A percentile compares a stretch with the other conserved stretches of the same genome.
Evolutionary conservation across 345 rosid species (phyloP).

Genomic region (Gossypioides kirkii): DNA sequence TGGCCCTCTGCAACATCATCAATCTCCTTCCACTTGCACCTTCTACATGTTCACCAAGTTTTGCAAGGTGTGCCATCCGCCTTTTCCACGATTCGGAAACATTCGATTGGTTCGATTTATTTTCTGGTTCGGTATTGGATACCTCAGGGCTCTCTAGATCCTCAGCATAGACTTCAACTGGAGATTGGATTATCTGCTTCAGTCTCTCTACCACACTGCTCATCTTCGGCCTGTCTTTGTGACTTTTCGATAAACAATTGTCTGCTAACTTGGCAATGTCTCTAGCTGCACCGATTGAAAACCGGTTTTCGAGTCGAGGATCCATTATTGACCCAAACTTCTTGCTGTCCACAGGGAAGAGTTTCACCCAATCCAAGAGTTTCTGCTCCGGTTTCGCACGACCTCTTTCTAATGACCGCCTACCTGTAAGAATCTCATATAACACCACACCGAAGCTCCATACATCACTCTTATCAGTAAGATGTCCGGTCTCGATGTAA

Average conservation of each 20-base stretch:
- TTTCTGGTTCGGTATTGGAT: constrained; percentile 20
- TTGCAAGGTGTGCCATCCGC: constrained; percentile 50
- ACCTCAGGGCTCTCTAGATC: constrained; percentile 15
- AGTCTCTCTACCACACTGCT: constrained; percentile 52
- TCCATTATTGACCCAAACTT: constrained; percentile 63
- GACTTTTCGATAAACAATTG: constrained; percentile 48
- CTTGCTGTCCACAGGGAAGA: constrained; percentile 52
- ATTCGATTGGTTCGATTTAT: neutral
- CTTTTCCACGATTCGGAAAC: constrained; percentile 50
- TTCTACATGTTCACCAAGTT: constrained; percentile 43
- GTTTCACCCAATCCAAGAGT: constrained; percentile 73
- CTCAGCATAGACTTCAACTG: constrained; percentile 19
- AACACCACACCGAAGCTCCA: constrained; percentile 89
- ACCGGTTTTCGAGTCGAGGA: constrained; percentile 51
- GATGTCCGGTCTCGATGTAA: constrained; percentile 76
- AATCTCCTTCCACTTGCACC: constrained; percentile 44
- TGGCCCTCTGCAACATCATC: constrained; percentile 44
- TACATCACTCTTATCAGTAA: constrained; percentile 69
- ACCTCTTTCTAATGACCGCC: constrained; percentile 66
- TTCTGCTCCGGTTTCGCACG: constrained; percentile 56
- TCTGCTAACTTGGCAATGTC: constrained; percentile 68
- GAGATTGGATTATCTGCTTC: constrained; percentile 42
- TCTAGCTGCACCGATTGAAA: constrained; percentile 44
- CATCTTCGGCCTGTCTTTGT: constrained; percentile 71
- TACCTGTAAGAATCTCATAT: constrained; percentile 77